These are phyloP conservation scores for Conringia planisiliqua DNA, from an alignment of 345 rosid genomes.

Conservation along the genomic window DNA sequence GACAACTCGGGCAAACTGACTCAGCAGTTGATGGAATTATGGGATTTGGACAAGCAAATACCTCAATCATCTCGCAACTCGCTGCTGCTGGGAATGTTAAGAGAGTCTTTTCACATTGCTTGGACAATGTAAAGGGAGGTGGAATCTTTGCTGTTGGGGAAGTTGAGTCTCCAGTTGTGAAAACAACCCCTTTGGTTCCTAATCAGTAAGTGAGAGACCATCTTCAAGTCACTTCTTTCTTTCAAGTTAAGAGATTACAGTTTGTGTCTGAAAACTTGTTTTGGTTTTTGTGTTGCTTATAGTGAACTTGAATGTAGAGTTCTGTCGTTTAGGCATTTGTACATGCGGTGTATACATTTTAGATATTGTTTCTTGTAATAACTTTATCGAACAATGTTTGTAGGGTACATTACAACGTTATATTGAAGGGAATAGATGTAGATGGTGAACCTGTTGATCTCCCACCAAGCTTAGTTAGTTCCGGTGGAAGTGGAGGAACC, in stretches of 20 bases:
- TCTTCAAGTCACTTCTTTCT: neutral
- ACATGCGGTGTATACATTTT: neutral
- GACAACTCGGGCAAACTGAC: constrained; percentile 60
- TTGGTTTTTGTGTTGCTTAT: neutral
- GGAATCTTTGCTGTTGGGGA: constrained; percentile 89
- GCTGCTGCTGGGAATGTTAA: constrained; percentile 63
- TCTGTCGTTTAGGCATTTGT: neutral
- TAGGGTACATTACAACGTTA: constrained; percentile 89
- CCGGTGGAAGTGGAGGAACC: constrained; percentile 52
- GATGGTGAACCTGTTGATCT: constrained; percentile 53
- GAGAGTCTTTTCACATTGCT: constrained; percentile 77
- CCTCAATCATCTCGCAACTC: constrained; percentile 84
- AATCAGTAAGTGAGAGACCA: constrained; percentile 60
- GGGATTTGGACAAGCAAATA: constrained; percentile 89
- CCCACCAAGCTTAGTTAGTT: constrained; percentile 40
- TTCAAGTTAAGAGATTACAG: neutral
- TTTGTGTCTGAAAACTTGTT: neutral
- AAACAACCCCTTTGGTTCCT: constrained; percentile 75
- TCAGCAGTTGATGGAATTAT: constrained; percentile 90
- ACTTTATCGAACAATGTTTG: constrained; percentile 32
- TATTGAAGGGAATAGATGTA: constrained; percentile 68
- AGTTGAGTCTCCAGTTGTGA: constrained; percentile 63
- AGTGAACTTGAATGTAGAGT: neutral
- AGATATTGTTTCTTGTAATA: neutral
- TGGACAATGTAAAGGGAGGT: constrained; percentile 72